These are phyloP conservation scores for Psilocybe tampanensis DNA, from an alignment of 768 basidiomycete species.

Conservation along the genomic window DNA sequence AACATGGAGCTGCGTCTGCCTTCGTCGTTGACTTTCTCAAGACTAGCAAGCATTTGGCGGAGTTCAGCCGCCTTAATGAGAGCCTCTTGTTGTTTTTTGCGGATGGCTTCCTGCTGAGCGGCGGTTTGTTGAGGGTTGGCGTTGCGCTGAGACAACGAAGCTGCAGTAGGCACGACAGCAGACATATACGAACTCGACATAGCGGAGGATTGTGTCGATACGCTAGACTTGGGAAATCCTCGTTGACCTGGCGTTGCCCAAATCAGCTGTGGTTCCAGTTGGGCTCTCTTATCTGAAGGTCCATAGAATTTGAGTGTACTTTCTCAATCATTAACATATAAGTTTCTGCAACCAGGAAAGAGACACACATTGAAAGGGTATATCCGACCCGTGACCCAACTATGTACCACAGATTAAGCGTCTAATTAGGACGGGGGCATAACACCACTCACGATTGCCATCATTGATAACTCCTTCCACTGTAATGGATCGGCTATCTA, in stretches of 20 bases:
- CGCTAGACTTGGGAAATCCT: constrained; percentile 46
- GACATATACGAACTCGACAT: background rate
- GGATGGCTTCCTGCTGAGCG: constrained; percentile 42
- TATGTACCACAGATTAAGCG: constrained; percentile 28
- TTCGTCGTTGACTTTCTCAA: constrained; percentile 83
- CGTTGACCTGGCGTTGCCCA: constrained; percentile 77
- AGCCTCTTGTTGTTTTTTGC: constrained; percentile 54
- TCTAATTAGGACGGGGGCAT: constrained; percentile 4
- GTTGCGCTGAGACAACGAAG: constrained; percentile 4
- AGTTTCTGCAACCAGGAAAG: background rate
- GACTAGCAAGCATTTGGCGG: constrained; percentile 56
- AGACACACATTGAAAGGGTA: constrained; percentile 61
- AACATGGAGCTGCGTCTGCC: constrained; percentile 69
- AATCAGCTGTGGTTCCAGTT: constrained; percentile 64
- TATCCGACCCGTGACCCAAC: constrained; percentile 43
- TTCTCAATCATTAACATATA: constrained; percentile 41
- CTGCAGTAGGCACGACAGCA: background rate
- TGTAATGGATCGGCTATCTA: constrained; percentile 63
- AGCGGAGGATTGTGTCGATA: background rate
- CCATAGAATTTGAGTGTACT: constrained; percentile 77
- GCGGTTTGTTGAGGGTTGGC: constrained; percentile 26
- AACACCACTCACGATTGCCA: constrained; percentile 58
- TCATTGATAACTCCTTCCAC: constrained; percentile 73
- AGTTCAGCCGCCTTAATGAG: constrained; percentile 68
- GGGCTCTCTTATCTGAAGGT: constrained; percentile 54